phyloP scores from a whole-genome alignment of 805 yeast species.

The Isabelozyma gotoi region DNA sequence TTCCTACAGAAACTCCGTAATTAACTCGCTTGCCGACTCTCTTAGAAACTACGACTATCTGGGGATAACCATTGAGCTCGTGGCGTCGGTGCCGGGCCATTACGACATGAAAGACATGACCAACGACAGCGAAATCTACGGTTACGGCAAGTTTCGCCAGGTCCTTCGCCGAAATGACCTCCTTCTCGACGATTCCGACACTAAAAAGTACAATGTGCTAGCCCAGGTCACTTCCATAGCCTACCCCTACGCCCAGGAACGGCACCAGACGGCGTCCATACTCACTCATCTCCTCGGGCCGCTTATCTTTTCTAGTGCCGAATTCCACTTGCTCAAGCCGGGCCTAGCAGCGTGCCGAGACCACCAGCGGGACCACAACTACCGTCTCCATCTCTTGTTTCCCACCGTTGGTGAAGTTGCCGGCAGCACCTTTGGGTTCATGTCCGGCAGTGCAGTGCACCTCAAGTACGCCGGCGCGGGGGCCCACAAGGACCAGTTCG shows the following conservation, averaged over 20 bases:
- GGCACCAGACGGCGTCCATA: constrained; percentile 34
- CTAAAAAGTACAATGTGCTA: constrained; percentile 26
- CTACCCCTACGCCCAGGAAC: constrained; percentile 33
- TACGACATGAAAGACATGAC: constrained; percentile 12
- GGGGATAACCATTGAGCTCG: constrained; percentile 48
- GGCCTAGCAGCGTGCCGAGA: constrained; percentile 18
- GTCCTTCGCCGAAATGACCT: constrained; percentile 34
- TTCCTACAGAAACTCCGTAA: constrained; percentile 34
- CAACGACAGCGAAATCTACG: constrained; percentile 33
- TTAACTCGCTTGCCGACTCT: constrained; percentile 23
- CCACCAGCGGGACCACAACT: constrained; percentile 24
- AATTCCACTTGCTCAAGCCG: constrained; percentile 10
- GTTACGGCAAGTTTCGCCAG: constrained; percentile 49
- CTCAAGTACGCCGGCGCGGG: constrained; percentile 32
- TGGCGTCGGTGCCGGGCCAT: constrained; percentile 56
- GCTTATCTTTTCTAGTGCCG: constrained; percentile 30
- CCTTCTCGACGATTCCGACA: constrained; percentile 14
- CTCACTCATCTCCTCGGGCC: constrained; percentile 51
- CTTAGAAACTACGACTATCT: constrained; percentile 44
- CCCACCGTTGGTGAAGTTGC: constrained; percentile 45
- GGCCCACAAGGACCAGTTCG: constrained; percentile 34
- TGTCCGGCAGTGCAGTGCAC: constrained; percentile 52
- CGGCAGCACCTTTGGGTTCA: constrained; percentile 42
- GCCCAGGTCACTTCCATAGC: constrained; percentile 53
- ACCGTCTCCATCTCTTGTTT: constrained; percentile 38